Conservation (phyloP, 352 stramenopile genomes). For the Phytophthora idaei region DNA sequence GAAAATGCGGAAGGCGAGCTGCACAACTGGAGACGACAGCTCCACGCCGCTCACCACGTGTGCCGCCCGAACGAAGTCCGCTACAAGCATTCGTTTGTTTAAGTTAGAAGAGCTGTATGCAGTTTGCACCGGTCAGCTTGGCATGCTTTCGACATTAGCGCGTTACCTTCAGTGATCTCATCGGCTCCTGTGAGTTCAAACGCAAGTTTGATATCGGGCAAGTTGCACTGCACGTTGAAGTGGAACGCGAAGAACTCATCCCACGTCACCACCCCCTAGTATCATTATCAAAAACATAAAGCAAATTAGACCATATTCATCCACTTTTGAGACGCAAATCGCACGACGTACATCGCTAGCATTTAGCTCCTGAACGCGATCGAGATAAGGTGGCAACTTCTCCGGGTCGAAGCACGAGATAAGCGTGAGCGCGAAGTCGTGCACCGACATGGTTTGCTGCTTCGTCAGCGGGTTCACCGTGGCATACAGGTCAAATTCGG, state of each 20-base stretch:
- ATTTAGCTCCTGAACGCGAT: conserved; percentile 62
- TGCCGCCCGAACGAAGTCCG: conserved; percentile 72
- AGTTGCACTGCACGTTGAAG: conserved; percentile 71
- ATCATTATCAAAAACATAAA: neutral
- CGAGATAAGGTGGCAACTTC: conserved; percentile 58
- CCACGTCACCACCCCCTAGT: conserved; percentile 65
- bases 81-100: conserved; percentile 17
- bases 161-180: conserved; percentile 73
- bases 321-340: neutral
- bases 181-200: conserved; percentile 69
- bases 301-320: neutral
- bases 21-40: conserved; percentile 68
- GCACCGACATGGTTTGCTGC: conserved; percentile 60
- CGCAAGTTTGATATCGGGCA: conserved; percentile 74
- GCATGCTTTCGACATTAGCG: neutral
- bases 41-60: conserved; percentile 71
- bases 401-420: conserved; percentile 77
- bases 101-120: neutral
- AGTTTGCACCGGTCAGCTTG: neutral
- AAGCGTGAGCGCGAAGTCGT: conserved; percentile 81
- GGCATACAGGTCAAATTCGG: conserved; percentile 79
- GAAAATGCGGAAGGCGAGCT: conserved; percentile 80
- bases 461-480: conserved; percentile 48
- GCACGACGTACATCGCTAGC: conserved; percentile 55
- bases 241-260: conserved; percentile 79